Base-by-base conservation (phyloP, 345 rosid genomes). In the Clausena lansium region DNA sequence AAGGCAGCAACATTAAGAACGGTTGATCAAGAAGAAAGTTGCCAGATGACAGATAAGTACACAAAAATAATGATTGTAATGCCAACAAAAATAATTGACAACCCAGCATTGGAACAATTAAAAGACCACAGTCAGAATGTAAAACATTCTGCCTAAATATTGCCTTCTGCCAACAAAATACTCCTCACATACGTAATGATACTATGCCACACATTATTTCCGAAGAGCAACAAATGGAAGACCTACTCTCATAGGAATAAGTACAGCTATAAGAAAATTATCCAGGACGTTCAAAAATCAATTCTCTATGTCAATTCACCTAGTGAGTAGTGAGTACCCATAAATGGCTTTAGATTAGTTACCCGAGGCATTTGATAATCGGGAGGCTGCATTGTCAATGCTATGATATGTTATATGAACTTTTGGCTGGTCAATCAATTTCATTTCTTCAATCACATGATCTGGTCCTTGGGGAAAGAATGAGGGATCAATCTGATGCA, bases 401-500 rank as follows among this genome's bases (percentile, higher is more conserved):
- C 76, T 82, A 81, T 88, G 90, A 80, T 84, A 92, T 50, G 59
- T 79, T 77, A 92, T 76, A 80, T 82, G 85, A 81, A 87, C 83
- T 83, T 91, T 96, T 28, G 94, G 93, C 77, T 79, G 89, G 77
- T 88, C 94, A 70, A 90, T 75, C 77, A 92, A 50, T 78, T 81
- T 77, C 27, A 75, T 76, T 73, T 84, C 88, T 55, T 87, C 75
- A 84, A 73, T 76, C 77, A 81, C 61, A 78, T 79, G 84, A 79
- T 91, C 89, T 74, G 87, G 92, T 77, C 98, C 98, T 77, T 85
- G 82, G 22, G 94, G 98, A 64, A 92, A 89, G 77, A 87, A 85
- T 52, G 85, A 84, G 69, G 97, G 90, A 79, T 85, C 81, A 20
- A 88, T 86, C 82, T 87, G 84, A 84, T 81, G 73, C 86, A 91